These are phyloP conservation scores for Alternaria ventricosa DNA, from an alignment of 2,329 filamentous ascomycete genomes.

Conservation along the genomic window DNA sequence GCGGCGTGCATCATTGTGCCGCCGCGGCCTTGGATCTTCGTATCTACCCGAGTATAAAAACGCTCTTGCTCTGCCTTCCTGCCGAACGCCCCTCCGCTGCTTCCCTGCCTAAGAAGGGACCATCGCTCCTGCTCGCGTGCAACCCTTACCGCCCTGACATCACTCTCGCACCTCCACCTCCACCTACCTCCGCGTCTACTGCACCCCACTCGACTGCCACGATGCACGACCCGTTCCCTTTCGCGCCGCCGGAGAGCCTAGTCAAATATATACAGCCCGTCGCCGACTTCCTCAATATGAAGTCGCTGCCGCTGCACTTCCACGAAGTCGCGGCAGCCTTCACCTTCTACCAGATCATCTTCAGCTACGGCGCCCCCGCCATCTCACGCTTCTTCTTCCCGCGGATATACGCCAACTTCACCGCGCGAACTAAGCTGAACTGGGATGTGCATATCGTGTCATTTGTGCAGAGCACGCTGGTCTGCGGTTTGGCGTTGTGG, in stretches of 20 bases:
- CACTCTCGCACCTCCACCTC: constrained; percentile 5
- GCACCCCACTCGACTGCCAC: constrained; percentile 28
- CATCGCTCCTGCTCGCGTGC: constrained; percentile 10
- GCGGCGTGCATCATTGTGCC: constrained; percentile 16
- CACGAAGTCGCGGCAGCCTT: constrained; percentile 76
- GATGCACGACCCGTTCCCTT: constrained; percentile 77
- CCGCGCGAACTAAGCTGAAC: constrained; percentile 71
- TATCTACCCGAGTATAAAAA: constrained; percentile 19
- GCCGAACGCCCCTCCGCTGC: constrained; percentile 6
- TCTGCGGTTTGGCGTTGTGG: constrained; percentile 76
- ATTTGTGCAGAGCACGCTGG: constrained; percentile 76
- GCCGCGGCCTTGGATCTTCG: not conserved
- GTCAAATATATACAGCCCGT: constrained; percentile 65
- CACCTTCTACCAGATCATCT: constrained; percentile 71
- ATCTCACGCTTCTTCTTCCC: constrained; percentile 70
- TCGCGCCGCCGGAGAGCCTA: constrained; percentile 64
- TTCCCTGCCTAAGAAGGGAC: constrained; percentile 1
- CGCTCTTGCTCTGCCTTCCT: constrained; percentile 3
- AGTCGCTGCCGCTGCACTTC: constrained; percentile 75
- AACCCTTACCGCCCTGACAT: constrained; percentile 11
- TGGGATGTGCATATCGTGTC: constrained; percentile 89
- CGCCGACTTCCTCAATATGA: constrained; percentile 66
- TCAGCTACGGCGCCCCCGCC: constrained; percentile 69
- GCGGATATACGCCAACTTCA: constrained; percentile 66
- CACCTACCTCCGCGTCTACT: constrained; percentile 11